These are phyloP conservation scores for Thuja plicata DNA, from an alignment of 83 land plant species.

Conservation along the genomic window DNA sequence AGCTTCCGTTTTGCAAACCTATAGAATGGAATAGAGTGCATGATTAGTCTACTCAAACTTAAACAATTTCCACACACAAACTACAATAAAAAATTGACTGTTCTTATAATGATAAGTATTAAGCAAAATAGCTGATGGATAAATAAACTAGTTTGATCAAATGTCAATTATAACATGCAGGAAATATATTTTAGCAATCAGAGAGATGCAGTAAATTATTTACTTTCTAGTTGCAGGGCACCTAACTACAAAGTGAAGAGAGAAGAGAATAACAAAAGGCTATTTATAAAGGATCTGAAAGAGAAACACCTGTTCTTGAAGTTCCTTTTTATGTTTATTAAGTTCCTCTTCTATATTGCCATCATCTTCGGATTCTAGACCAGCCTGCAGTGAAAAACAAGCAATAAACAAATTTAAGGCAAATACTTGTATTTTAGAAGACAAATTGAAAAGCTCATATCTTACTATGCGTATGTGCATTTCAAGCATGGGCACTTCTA, in stretches of 20 bases:
- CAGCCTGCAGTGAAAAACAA: conserved; percentile 14
- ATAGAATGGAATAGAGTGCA: neutral
- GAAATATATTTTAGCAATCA: neutral
- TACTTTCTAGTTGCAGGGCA: no score
- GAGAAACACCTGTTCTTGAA: conserved; percentile 29
- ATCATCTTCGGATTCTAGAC: conserved; percentile 31
- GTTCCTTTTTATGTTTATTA: conserved; percentile 23
- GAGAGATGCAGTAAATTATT: no score
- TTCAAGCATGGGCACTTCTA: neutral
- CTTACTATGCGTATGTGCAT: neutral
- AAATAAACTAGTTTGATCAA: neutral
- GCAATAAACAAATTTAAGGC: neutral
- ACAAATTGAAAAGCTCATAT: neutral
- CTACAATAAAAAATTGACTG: neutral
- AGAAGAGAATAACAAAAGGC: neutral
- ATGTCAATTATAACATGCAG: neutral
- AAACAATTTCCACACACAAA: neutral
- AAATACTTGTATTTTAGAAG: neutral
- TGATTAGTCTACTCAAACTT: neutral
- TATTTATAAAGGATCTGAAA: neutral
- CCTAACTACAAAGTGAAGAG: neutral
- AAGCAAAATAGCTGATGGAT: neutral
- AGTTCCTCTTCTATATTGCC: conserved; percentile 32
- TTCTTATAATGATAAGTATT: neutral
- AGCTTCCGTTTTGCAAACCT: neutral